Conservation (phyloP, 1,284 basidiomycete genomes). For the Pseudozyma sp. region DNA sequence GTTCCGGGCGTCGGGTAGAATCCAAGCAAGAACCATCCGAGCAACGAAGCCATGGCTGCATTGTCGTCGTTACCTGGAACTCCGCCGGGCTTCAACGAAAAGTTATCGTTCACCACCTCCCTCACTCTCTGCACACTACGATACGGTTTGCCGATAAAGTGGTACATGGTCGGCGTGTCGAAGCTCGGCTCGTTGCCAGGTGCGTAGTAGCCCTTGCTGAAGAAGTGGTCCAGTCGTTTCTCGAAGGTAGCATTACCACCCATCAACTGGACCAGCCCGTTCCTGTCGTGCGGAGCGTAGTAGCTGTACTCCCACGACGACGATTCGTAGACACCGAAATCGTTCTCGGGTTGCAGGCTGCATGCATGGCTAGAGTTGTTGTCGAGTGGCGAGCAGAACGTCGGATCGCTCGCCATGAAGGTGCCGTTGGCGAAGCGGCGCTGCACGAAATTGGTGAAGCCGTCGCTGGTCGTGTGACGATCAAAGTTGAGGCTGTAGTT, state of each 20-base stretch:
- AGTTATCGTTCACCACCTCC: slow-evolving; percentile 50
- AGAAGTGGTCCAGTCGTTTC: slow-evolving; percentile 58
- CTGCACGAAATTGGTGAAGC: slow-evolving; percentile 56
- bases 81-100: slow-evolving; percentile 41
- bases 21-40: slow-evolving; percentile 74
- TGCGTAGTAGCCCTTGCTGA: slow-evolving; percentile 49
- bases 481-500: slow-evolving; percentile 62
- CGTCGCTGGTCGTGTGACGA: slow-evolving; percentile 29
- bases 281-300: slow-evolving; percentile 58
- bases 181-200: slow-evolving; percentile 63
- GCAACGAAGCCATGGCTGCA: slow-evolving; percentile 79
- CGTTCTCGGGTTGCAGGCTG: slow-evolving; percentile 55
- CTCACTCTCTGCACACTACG: slow-evolving; percentile 45
- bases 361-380: slow-evolving; percentile 42
- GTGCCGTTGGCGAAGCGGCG: slow-evolving; percentile 53
- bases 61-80: slow-evolving; percentile 72
- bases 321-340: slow-evolving; percentile 56
- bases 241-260: slow-evolving; percentile 49
- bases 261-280: slow-evolving; percentile 55
- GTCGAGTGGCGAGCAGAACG: slow-evolving; percentile 56
- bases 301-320: slow-evolving; percentile 60
- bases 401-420: slow-evolving; percentile 50
- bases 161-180: slow-evolving; percentile 55
- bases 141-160: slow-evolving; percentile 43
- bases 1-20: slow-evolving; percentile 74